Base-by-base conservation (phyloP, 2,329 filamentous ascomycete species). In the Hypoxylon sp. region DNA sequence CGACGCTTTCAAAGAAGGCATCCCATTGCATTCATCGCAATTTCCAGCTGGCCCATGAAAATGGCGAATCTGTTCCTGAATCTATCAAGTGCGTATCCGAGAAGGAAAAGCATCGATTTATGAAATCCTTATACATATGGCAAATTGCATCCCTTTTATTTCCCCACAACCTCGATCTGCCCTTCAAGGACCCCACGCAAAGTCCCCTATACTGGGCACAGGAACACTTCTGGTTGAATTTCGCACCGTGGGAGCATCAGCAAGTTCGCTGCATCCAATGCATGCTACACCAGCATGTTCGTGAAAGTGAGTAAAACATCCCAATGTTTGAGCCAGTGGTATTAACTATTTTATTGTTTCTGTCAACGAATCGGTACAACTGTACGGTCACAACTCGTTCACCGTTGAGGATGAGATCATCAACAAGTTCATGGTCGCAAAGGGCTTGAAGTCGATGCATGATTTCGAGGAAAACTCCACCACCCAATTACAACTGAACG, bases 231-330 rank as follows among this genome's bases (percentile, higher is more conserved):
- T 42, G 29, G 30, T 15, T 7, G 2, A 17, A 3, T 13, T 53
- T 48, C 31, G 30, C 43, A 5, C 50, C 50, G 3, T 53, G 50
- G 50, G 43, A 43, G 16, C 25, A 38, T 5, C 43, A 48, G 20
- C 50, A 53, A 15, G 37, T 38, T n/a, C 43, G 43, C 2, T 53
- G 50, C n/a, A 26, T 38, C 5, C 43, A 43, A 4, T n/a, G 21
- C 2, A 36, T 53, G 11, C 16, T 53, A 2, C n/a, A 21, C 6
- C 1, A 15, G 1, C 32, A 38, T 25, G 2, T 53, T 8, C 2
- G 9, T 5, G 12, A 25, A 1, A 19, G 46, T 50, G 34, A 37
- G 31, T 19, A 36, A 36, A 8, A 23, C 25, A 31, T 29, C 16
- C 27, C 5, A 3, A 12, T 13, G 19, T 8, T 21, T 25, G 7